phyloP scores from a whole-genome alignment of 345 rosid species.

The Eucalyptus pauciflora region DNA sequence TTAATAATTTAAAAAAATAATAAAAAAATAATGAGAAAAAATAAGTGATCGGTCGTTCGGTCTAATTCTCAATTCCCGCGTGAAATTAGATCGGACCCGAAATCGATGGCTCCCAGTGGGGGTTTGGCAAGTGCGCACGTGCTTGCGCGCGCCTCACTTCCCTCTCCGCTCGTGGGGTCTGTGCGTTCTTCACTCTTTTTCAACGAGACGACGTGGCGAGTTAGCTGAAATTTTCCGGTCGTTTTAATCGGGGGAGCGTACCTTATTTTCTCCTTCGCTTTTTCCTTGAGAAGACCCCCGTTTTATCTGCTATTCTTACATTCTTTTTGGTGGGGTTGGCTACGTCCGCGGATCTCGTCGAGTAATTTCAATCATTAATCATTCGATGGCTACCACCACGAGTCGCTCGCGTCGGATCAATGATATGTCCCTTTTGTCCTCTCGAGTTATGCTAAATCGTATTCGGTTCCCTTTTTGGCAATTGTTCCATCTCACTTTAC shows the following conservation, averaged over 20 bases:
- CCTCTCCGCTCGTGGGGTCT: not conserved
- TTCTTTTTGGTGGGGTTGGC: not conserved
- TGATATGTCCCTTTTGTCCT: not conserved
- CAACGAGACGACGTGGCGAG: not conserved
- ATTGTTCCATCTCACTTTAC: not conserved
- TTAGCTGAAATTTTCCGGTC: not conserved
- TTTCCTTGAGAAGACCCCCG: not conserved
- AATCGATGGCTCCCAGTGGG: rapidly evolving
- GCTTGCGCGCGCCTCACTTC: not conserved
- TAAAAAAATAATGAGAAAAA: too few species aligned
- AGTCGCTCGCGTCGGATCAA: not conserved
- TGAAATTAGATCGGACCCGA: rapidly evolving
- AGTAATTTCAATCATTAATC: not conserved
- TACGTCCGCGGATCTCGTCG: not conserved
- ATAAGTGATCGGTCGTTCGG: rapidly evolving
- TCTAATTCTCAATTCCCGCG: too few species aligned
- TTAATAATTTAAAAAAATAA: rapidly evolving
- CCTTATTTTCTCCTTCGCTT: not conserved
- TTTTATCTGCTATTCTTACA: not conserved
- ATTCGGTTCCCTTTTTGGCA: not conserved
- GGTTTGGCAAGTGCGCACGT: not conserved
- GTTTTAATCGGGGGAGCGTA: not conserved
- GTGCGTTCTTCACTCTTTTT: not conserved
- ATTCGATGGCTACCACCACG: not conserved
- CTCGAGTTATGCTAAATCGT: not conserved